Base-by-base conservation (phyloP, 768 basidiomycete species). In the Scleroderma citrinum region DNA sequence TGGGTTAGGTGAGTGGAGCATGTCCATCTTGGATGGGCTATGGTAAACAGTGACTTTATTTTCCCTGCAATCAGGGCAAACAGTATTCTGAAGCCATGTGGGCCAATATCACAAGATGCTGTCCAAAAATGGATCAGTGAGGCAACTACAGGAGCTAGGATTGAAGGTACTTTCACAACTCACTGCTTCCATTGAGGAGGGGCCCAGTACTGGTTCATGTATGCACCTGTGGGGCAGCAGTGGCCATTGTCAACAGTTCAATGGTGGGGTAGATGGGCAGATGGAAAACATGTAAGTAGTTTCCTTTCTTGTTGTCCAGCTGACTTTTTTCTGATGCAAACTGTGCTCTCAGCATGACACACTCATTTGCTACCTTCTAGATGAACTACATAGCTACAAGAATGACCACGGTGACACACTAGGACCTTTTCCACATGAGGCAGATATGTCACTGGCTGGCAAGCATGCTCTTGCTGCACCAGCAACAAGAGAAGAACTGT, bases 121-220 rank as follows among this genome's bases (percentile, higher is more conserved):
- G 13, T 35, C 14, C 34, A 35, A 14, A 13, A 35, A 17, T 35
- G 34, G 34, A 35, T 35, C 13, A 14, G 17, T 5, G 34, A 35
- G 17, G 13, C 8, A 10, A 14, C 2, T 5, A 14, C 34, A 8
- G 34, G 34, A 6, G 5, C 34, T 1, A 17, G 13, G 17, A 35
- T 57, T 14, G 50, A 57, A 12, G 56, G 59, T 4, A 64, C 65
- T 35, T 59, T 66, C 13, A 57, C 55, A 3, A 19, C 13, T 1
- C 72, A 74, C 48, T 69, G 62, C 39, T 63, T 71, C 38, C 63
- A 66, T 6, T 56, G 65, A 6, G 69, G 70, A 23, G 71, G 71
- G 4, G 63, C 69, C 0, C 70, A 72, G 46, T 72, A 72, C 51
- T 52, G 67, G 2, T 69, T 74, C 41, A 71, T 73, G 58, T 64